Evolutionary conservation across 2,329 filamentous ascomycete genomes (phyloP), one percentile per base, ranked within the genome.

Genomic region (Coniochaeta ligniaria): DNA sequence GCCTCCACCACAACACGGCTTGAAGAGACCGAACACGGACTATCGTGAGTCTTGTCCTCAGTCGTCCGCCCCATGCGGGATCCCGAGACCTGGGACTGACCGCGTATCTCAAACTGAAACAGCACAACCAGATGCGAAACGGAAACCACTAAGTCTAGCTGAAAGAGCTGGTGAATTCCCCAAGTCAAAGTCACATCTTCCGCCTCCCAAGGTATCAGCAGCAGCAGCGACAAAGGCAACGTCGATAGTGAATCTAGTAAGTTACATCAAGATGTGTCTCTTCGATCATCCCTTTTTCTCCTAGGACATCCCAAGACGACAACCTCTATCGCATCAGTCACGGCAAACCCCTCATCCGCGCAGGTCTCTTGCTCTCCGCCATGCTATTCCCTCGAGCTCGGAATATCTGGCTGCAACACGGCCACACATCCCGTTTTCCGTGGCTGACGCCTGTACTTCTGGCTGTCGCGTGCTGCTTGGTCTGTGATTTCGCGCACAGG

Each of bases 51-150:
- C 58, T 63, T 52, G 43, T 41, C 33, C 33, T 58, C 28, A 24
- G 6, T 26, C 28, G 63, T 63, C n/a, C 17, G 16, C 52, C 28
- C 6, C 28, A 35, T 12, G 52, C 28, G 52, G 28, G 28, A 35
- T 33, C 52, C 45, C 47, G 24, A 52, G 47, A 31, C 24, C 22
- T 26, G 47, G 47, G 14, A 63, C 60, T 60, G 58, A 64, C 57
- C 45, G 50, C n/a, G 24, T 58, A 8, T 55, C 66, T 69, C n/a
- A 43, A 66, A 62, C 64, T 58, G 61, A 61, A 60, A 57, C 79
- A 58, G 65, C 74, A 24, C 78, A 84, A 67, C 78, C 85, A 22
- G 80, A 85, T 57, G 68, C 83, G 3, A 89, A 89, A 72, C 79
- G 86, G 60, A 85, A 85, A 52, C 47, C 47, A 12, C 47, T 6